Conservation (phyloP, 108 stramenopile genomes). For the Discostella pseudostelligera region DNA sequence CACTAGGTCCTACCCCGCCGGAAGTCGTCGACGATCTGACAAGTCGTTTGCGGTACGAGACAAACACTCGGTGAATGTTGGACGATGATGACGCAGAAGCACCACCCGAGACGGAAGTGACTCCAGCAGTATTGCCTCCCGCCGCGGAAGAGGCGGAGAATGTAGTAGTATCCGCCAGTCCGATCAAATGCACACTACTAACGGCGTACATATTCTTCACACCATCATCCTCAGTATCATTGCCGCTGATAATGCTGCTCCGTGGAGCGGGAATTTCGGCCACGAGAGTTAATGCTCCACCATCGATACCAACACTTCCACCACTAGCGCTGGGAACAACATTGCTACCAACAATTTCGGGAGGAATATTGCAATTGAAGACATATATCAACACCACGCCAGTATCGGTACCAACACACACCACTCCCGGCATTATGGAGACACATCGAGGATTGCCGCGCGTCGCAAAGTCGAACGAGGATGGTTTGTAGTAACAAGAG, state of each 20-base stretch:
- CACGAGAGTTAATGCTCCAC: conserved; percentile 20
- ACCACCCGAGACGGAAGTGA: not conserved
- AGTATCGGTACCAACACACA: conserved; percentile 76
- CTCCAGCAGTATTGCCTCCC: not conserved
- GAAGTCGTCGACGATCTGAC: not conserved
- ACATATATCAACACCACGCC: conserved; percentile 69
- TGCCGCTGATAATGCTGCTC: conserved; percentile 20
- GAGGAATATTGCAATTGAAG: conserved; percentile 38
- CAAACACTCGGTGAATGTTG: conserved; percentile 33
- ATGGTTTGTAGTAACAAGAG: conserved; percentile 38
- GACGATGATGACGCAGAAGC: not conserved
- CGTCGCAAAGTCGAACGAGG: conserved; percentile 45
- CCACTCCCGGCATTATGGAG: conserved; percentile 66
- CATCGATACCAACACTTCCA: conserved; percentile 12
- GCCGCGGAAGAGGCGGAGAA: not conserved
- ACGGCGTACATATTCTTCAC: conserved; percentile 19
- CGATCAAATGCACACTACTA: conserved; percentile 35
- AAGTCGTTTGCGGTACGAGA: conserved; percentile 34
- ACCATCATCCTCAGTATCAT: conserved; percentile 19
- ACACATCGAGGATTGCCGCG: conserved; percentile 62
- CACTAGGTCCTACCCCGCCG: not conserved
- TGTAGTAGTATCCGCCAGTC: not conserved
- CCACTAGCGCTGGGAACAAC: conserved; percentile 12
- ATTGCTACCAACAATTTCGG: not conserved
- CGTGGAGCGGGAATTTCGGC: conserved; percentile 77